Evolutionary conservation across 345 rosid species (phyloP).

Genomic region (Eucalyptus cloeziana): DNA sequence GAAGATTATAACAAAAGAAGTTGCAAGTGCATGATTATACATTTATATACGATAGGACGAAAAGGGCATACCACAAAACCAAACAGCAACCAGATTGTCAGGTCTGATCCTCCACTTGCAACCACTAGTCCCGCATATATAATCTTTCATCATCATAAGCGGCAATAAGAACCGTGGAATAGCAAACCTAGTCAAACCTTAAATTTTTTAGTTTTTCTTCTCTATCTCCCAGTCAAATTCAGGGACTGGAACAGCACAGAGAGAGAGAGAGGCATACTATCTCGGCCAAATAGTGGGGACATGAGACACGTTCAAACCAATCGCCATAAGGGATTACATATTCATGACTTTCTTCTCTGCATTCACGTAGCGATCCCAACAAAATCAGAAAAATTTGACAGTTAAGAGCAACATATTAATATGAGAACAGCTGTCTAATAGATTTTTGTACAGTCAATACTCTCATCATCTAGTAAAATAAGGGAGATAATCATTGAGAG

Average conservation of each 20-base stretch:
- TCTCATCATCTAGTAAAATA: not conserved
- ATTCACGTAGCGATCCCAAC: constrained; percentile 38
- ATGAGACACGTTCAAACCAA: constrained; percentile 72
- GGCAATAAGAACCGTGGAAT: not conserved
- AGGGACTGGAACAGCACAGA: not conserved
- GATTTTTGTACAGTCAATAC: not conserved
- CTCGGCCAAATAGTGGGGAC: constrained; percentile 75
- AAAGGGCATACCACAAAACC: constrained; percentile 39
- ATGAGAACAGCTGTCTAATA: not conserved
- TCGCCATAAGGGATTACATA: constrained; percentile 57
- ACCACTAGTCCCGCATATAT: constrained; percentile 54
- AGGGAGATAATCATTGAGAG: not conserved
- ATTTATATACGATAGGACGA: not conserved
- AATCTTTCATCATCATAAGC: constrained; percentile 21
- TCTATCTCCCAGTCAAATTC: not conserved
- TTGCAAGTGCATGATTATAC: not conserved
- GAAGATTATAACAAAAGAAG: not conserved
- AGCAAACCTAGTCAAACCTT: not conserved
- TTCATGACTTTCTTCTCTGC: constrained; percentile 11
- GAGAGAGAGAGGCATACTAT: constrained; percentile 28
- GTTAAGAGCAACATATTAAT: not conserved
- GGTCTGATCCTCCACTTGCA: constrained; percentile 64
- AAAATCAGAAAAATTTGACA: not conserved
- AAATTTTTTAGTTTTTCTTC: not conserved
- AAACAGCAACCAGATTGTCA: constrained; percentile 51